Evolutionary conservation across 2,329 filamentous ascomycete genomes (phyloP).

Genomic region (Hymenoscyphus scutula): DNA sequence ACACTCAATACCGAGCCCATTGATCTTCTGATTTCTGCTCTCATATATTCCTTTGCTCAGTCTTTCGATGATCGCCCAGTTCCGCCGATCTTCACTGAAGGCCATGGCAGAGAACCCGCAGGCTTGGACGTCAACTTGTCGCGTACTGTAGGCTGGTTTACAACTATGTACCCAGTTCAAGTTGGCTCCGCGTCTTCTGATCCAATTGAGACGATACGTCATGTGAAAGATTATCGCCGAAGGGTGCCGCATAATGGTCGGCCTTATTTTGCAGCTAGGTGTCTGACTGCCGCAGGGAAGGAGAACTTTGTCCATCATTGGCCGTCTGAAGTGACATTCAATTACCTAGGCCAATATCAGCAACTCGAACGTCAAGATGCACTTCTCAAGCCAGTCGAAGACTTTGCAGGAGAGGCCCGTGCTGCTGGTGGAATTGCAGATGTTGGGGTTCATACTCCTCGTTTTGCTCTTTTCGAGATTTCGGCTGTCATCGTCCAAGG

Average conservation of each 20-base stretch:
- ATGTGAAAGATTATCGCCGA: constrained; percentile 40
- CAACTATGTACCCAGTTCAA: constrained; percentile 40
- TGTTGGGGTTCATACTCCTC: constrained; percentile 16
- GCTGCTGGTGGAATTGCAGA: constrained; percentile 14
- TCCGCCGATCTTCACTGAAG: constrained; percentile 42
- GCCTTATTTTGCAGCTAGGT: constrained; percentile 40
- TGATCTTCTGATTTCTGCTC: constrained; percentile 40
- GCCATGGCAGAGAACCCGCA: constrained; percentile 43
- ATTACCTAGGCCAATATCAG: constrained; percentile 47
- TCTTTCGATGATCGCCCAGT: constrained; percentile 38
- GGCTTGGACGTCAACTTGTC: constrained; percentile 38
- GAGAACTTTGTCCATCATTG: constrained; percentile 23
- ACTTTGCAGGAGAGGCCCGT: constrained; percentile 16
- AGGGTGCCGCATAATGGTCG: constrained; percentile 39
- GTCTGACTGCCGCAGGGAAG: constrained; percentile 34
- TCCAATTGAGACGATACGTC: constrained; percentile 14
- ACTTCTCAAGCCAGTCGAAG: constrained; percentile 29
- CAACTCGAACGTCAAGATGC: constrained; percentile 43
- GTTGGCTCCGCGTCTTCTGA: constrained; percentile 1
- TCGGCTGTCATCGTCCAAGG: constrained; percentile 19
- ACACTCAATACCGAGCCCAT: constrained; percentile 39
- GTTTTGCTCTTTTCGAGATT: constrained; percentile 24
- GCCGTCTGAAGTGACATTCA: constrained; percentile 48
- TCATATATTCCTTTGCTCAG: constrained; percentile 38
- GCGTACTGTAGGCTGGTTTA: constrained; percentile 46